Conservation (phyloP, 148 eudicot species). For the Camellia granthamiana region DNA sequence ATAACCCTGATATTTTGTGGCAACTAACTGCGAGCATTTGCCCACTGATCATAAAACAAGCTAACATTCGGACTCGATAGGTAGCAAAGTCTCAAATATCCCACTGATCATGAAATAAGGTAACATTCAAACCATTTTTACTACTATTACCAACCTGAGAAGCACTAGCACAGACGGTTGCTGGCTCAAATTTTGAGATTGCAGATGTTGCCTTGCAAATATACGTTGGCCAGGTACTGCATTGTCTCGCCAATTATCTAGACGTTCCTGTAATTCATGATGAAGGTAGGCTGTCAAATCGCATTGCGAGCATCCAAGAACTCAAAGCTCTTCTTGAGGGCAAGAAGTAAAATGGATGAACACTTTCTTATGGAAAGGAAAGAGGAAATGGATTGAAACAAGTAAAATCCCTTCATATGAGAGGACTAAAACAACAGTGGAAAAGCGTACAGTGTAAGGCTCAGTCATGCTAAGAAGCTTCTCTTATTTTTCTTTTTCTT, state of each 20-base stretch:
- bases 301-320: background rate
- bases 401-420: no score
- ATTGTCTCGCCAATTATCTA: constrained; percentile 84
- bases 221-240: constrained; percentile 64
- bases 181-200: constrained; percentile 83
- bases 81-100: background rate
- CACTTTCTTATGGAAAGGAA: no score
- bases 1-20: constrained; percentile 68
- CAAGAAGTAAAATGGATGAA: background rate
- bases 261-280: constrained; percentile 60
- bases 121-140: background rate
- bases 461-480: no score
- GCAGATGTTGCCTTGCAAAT: constrained; percentile 72
- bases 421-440: background rate
- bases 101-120: background rate
- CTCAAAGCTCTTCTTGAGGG: background rate
- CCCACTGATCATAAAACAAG: constrained; percentile 50
- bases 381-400: no score
- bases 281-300: background rate
- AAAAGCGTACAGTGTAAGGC: background rate
- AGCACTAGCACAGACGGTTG: constrained; percentile 85
- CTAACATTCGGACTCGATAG: constrained; percentile 12
- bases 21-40: constrained; percentile 67
- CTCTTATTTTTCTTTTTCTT: no score
- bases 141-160: constrained; percentile 50